Conservation (phyloP, 805 yeast species). For the Kazachstania kunashirensis region DNA sequence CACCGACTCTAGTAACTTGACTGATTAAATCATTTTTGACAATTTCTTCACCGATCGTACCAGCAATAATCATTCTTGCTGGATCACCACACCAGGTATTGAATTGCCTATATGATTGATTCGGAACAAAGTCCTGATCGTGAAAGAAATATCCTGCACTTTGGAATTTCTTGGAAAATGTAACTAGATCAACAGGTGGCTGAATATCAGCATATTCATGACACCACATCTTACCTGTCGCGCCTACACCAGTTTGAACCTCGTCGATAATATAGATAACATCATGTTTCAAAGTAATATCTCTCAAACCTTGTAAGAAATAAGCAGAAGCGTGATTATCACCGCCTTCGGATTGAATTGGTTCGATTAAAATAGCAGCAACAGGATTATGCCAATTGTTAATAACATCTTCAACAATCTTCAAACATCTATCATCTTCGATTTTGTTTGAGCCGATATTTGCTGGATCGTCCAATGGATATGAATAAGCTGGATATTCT, state of each 20-base stretch:
- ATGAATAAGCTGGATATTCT: conserved; percentile 74
- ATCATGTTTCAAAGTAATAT: conserved; percentile 46
- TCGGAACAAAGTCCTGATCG: conserved; percentile 49
- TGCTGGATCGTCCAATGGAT: conserved; percentile 69
- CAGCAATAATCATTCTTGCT: conserved; percentile 55
- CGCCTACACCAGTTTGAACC: conserved; percentile 70
- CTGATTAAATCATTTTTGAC: conserved; percentile 39
- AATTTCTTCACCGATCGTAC: conserved; percentile 48
- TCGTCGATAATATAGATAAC: conserved; percentile 59
- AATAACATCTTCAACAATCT: conserved; percentile 62
- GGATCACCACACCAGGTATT: conserved; percentile 79
- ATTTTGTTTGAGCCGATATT: conserved; percentile 50
- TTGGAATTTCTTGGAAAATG: conserved; percentile 65
- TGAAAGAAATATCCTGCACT: conserved; percentile 63
- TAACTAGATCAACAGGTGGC: conserved; percentile 58
- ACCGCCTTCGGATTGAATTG: conserved; percentile 73
- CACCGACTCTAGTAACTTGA: conserved; percentile 44
- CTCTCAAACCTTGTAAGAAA: conserved; percentile 56
- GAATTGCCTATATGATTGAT: conserved; percentile 57
- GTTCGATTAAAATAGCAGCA: conserved; percentile 86
- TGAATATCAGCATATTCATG: conserved; percentile 58
- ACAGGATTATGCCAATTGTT: conserved; percentile 63
- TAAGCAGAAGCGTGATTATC: conserved; percentile 58
- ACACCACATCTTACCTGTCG: conserved; percentile 65
- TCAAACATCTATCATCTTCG: conserved; percentile 78